These are phyloP conservation scores for Leptographium wingfieldii DNA, from an alignment of 2,329 filamentous ascomycete species.

Conservation along the genomic window DNA sequence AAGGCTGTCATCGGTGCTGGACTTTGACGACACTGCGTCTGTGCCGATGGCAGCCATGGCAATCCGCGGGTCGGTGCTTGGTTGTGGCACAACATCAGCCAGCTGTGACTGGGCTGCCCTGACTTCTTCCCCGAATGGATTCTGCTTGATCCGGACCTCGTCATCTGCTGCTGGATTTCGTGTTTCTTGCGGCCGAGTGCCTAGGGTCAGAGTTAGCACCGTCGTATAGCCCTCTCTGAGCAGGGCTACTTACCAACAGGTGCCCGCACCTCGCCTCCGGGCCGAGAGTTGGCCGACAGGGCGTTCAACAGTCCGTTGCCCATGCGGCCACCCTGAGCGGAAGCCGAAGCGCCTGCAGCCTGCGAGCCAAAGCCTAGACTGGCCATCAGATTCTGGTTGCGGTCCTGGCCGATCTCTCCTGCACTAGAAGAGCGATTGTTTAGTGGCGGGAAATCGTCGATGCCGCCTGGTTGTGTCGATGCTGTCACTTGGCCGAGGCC, in stretches of 20 bases:
- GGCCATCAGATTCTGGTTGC: conserved; percentile 37
- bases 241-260: conserved; percentile 26
- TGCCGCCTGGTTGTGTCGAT: conserved; percentile 33
- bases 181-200: conserved; percentile 31
- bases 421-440: conserved; percentile 41
- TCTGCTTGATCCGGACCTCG: conserved; percentile 31
- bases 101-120: background rate
- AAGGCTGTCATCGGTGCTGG: conserved; percentile 23
- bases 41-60: conserved; percentile 33
- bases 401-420: conserved; percentile 45
- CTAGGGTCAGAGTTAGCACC: conserved; percentile 9
- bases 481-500: conserved; percentile 22
- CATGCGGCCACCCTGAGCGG: conserved; percentile 23
- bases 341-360: conserved; percentile 15
- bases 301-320: conserved; percentile 53
- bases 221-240: background rate
- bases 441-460: conserved; percentile 51
- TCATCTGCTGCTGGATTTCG: conserved; percentile 28
- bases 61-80: conserved; percentile 25
- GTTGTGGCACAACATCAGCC: background rate
- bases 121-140: conserved; percentile 30
- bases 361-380: conserved; percentile 41
- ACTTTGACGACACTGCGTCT: conserved; percentile 25
- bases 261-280: conserved; percentile 34
- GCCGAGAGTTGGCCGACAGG: conserved; percentile 44